These are phyloP conservation scores for Pseudonitzschia multistriata DNA, from an alignment of 108 stramenopile species.

Conservation along the genomic window DNA sequence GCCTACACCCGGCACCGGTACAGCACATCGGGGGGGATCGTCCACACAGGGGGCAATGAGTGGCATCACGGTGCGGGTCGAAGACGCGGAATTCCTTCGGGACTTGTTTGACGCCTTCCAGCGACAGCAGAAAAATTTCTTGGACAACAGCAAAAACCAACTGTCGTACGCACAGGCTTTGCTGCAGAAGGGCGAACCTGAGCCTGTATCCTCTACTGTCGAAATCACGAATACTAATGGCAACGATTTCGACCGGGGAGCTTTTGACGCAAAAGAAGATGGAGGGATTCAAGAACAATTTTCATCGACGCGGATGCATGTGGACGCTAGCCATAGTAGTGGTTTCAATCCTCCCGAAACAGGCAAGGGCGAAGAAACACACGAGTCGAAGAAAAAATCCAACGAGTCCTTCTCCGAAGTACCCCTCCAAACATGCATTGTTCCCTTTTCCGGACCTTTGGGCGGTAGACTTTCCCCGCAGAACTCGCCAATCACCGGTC, in stretches of 20 bases:
- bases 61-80: constrained; percentile 54
- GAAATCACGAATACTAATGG: neutral
- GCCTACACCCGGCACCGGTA: constrained; percentile 3
- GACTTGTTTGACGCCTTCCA: constrained; percentile 29
- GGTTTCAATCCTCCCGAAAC: too few species aligned
- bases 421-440: constrained; percentile 67
- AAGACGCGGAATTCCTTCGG: constrained; percentile 49
- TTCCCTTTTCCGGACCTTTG: constrained; percentile 45
- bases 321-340: too few species aligned
- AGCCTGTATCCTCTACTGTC: too few species aligned
- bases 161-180: constrained; percentile 37
- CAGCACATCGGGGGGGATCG: neutral
- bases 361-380: neutral
- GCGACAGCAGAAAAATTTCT: constrained; percentile 5
- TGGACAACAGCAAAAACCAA: constrained; percentile 13
- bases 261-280: too few species aligned
- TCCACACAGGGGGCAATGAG: neutral
- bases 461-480: constrained; percentile 19
- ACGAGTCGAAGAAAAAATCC: constrained; percentile 6
- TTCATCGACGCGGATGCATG: too few species aligned
- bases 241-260: too few species aligned
- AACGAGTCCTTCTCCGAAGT: constrained; percentile 24
- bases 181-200: neutral
- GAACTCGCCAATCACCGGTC: constrained; percentile 12
- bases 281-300: too few species aligned